phyloP scores from a whole-genome alignment of 2,329 filamentous ascomycete genomes.

The Clathrospora elynae region DNA sequence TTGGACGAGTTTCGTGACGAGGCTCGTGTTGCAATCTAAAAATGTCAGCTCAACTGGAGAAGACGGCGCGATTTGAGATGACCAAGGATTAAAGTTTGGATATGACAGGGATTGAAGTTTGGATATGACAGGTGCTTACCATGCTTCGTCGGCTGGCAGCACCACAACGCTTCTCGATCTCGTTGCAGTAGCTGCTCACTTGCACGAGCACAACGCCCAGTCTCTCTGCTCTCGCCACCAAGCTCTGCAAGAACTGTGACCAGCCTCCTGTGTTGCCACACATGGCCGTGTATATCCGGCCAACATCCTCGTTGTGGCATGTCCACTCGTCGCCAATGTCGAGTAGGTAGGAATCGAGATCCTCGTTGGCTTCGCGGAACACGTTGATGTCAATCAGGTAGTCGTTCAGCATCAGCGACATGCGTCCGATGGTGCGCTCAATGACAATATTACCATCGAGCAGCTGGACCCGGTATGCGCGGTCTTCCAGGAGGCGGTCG shows the following conservation, averaged over 20 bases:
- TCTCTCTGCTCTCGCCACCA: constrained; percentile 73
- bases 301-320: constrained; percentile 63
- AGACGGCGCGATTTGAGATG: constrained; percentile 1
- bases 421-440: constrained; percentile 84
- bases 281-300: constrained; percentile 85
- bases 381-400: constrained; percentile 78
- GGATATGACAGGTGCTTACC: constrained; percentile 58
- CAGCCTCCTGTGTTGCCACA: constrained; percentile 90
- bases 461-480: constrained; percentile 79
- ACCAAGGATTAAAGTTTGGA: constrained; percentile 9
- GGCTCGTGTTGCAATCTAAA: constrained; percentile 46
- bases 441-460: constrained; percentile 88
- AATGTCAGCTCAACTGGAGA: constrained; percentile 15
- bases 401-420: constrained; percentile 75
- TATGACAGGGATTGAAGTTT: neutral
- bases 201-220: constrained; percentile 72
- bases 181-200: constrained; percentile 76
- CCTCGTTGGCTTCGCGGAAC: constrained; percentile 74
- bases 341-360: constrained; percentile 76
- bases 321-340: constrained; percentile 67
- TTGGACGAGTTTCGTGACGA: constrained; percentile 46
- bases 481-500: constrained; percentile 84
- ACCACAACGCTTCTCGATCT: constrained; percentile 85
- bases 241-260: constrained; percentile 76
- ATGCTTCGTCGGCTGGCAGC: constrained; percentile 78